phyloP scores from a whole-genome alignment of 1,284 basidiomycete species.

The Ganoderma lingzhi region DNA sequence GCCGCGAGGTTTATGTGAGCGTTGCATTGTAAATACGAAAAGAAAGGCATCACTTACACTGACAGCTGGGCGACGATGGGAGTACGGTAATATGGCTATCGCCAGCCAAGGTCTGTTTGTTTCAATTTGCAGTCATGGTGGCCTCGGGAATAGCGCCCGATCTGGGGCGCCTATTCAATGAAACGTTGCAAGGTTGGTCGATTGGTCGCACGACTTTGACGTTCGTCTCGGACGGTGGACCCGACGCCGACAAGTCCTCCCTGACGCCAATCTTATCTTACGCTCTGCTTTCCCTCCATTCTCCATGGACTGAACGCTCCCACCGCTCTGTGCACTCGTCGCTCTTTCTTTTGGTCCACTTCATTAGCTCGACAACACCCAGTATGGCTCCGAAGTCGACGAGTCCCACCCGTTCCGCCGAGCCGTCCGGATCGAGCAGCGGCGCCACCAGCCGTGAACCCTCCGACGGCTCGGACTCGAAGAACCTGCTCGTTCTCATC shows the following conservation, averaged over 20 bases:
- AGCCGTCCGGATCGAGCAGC: slow-evolving; percentile 23
- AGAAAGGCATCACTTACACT: background rate
- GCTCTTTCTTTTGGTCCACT: slow-evolving; percentile 1
- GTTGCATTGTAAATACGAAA: background rate
- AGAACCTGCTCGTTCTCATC: slow-evolving; percentile 41
- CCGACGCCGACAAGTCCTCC: background rate
- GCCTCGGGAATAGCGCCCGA: no score
- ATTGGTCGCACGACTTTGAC: background rate
- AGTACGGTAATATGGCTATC: background rate
- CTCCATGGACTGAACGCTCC: slow-evolving; percentile 2
- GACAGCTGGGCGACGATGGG: background rate
- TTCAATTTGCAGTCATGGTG: background rate
- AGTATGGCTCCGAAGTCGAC: slow-evolving; percentile 7
- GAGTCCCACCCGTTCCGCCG: slow-evolving; percentile 17
- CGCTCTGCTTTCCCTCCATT: background rate
- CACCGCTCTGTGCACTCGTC: slow-evolving; percentile 6
- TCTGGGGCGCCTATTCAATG: background rate
- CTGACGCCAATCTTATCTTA: background rate
- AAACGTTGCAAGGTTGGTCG: no score
- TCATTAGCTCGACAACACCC: background rate
- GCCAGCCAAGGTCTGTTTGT: background rate
- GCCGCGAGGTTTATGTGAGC: background rate
- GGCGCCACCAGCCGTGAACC: slow-evolving; percentile 12
- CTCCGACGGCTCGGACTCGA: slow-evolving; percentile 18
- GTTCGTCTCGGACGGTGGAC: background rate